A percentile compares a stretch with the other conserved stretches of the same genome.
Evolutionary conservation across 2,329 filamentous ascomycete species (phyloP).

Genomic region (Neocatenulostroma microsporum): DNA sequence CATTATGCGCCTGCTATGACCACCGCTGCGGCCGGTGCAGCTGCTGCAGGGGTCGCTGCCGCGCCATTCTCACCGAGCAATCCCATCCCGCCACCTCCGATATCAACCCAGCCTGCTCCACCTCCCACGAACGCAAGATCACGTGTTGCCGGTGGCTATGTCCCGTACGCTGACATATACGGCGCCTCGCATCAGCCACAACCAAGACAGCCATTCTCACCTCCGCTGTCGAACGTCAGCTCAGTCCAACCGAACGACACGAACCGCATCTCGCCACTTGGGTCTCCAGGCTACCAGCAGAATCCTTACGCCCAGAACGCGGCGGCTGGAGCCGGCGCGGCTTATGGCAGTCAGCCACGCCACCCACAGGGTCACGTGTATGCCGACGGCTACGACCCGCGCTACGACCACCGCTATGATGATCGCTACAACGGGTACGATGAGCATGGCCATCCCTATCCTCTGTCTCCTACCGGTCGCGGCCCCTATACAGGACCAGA

Average conservation of each 20-base stretch:
- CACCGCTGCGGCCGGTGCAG: slow-evolving; percentile 8
- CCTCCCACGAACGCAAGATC: neutral
- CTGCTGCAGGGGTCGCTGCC: slow-evolving; percentile 4
- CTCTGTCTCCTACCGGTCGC: slow-evolving; percentile 1
- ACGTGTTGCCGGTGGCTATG: slow-evolving; percentile 22
- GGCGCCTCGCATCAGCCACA: slow-evolving; percentile 11
- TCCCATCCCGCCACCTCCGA: slow-evolving; percentile 1
- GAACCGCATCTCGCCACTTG: slow-evolving; percentile 20
- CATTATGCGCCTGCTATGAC: slow-evolving; percentile 1
- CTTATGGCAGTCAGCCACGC: slow-evolving; percentile 4
- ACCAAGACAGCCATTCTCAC: slow-evolving; percentile 10
- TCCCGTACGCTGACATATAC: slow-evolving; percentile 31
- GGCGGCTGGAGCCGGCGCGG: slow-evolving; percentile 8
- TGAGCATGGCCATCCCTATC: slow-evolving; percentile 11
- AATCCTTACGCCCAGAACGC: slow-evolving; percentile 22
- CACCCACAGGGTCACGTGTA: no score
- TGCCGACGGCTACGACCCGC: slow-evolving; percentile 11
- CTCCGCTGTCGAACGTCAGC: slow-evolving; percentile 17
- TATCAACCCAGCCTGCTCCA: slow-evolving; percentile 3
- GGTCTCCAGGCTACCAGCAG: slow-evolving; percentile 19
- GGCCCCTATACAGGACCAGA: neutral
- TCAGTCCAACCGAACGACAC: slow-evolving; percentile 18
- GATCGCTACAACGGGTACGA: slow-evolving; percentile 10
- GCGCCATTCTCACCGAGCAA: slow-evolving; percentile 9
- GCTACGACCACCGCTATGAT: slow-evolving; percentile 10